Evolutionary conservation across 106 monocot species (phyloP).

Genomic region (Allium cepa): DNA sequence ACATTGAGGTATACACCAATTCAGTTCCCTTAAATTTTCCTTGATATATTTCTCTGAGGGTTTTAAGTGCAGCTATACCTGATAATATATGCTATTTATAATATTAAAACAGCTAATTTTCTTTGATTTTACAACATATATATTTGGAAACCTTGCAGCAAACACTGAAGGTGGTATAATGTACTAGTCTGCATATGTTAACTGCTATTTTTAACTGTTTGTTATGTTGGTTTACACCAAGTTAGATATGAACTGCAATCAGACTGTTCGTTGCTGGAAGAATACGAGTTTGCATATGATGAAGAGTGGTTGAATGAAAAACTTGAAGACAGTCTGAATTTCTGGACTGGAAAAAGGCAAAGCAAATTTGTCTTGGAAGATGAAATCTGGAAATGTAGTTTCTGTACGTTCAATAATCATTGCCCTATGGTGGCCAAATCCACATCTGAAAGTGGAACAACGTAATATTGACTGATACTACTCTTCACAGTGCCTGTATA

Average conservation of each 20-base stretch:
- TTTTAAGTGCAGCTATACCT: background rate
- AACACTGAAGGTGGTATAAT: no score
- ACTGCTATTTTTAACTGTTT: no score
- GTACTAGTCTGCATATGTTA: no score
- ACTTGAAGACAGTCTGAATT: conserved; percentile 32
- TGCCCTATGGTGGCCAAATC: conserved; percentile 29
- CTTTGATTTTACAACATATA: background rate
- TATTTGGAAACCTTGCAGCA: background rate
- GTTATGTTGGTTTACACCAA: no score
- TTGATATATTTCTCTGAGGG: no score
- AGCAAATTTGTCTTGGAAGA: conserved; percentile 31
- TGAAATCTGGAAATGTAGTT: conserved; percentile 72
- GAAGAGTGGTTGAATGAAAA: conserved; percentile 42
- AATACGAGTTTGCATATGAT: conserved; percentile 58
- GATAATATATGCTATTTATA: background rate
- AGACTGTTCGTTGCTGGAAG: conserved; percentile 49
- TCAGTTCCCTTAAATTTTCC: background rate
- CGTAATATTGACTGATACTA: no score
- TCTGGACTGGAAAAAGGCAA: conserved; percentile 55
- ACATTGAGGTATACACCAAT: conserved; percentile 50
- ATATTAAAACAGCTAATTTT: no score
- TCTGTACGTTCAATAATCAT: conserved; percentile 33
- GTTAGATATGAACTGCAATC: conserved; percentile 78
- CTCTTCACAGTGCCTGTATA: no score
- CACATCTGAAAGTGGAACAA: background rate